Evolutionary conservation across 2,329 filamentous ascomycete genomes (phyloP), one percentile per base, ranked within the genome.

Genomic region (Colletotrichum siamense): DNA sequence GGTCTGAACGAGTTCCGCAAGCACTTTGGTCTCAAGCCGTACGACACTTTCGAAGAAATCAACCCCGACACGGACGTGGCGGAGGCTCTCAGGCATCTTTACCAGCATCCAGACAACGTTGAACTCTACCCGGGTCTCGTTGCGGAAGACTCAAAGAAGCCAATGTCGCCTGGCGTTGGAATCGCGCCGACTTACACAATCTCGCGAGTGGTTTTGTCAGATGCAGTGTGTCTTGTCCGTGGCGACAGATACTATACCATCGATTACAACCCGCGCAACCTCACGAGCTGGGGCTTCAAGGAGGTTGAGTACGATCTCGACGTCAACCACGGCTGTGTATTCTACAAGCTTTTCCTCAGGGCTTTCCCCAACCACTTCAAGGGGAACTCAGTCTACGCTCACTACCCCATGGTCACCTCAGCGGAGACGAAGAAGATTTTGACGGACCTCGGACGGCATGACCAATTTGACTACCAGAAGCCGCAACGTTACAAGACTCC

Each of bases 251-350:
- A 95, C 86, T 96, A 96, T 86, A 96, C 94, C 0, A 88, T 85
- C n/a, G 95, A 96, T 83, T 96, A 94, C 82, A 92, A 93, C 79
- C 91, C 95, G 0, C 90, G 92, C 10, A 92, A 92, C 79, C 85
- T 98, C 63, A 98, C 95, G 2, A 96, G 95, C 85, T 98, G 95
- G 95, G 95, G 95, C 24, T 96, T 91, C 86, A 91, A 92, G 71
- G 94, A 95, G 82, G 94, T 91, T 5, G 89, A 94, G 24, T 95
- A 93, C 72, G 94, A 98, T 79, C 85, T 93, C 26, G 91, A 90
- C 75, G 85, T 96, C 78, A 94, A 97, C 84, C 93, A 97, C 81
- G 95, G 95, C 63, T 95, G 94, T 79, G 92, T 96, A 15, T 95
- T 96, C 84, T 96, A 96, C 88, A 98, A 97, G 87, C 89, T 98